A percentile compares a stretch with the other conserved stretches of the same genome.
Evolutionary conservation across 768 basidiomycete genomes (phyloP).

Genomic region (Favolaschia claudopus): DNA sequence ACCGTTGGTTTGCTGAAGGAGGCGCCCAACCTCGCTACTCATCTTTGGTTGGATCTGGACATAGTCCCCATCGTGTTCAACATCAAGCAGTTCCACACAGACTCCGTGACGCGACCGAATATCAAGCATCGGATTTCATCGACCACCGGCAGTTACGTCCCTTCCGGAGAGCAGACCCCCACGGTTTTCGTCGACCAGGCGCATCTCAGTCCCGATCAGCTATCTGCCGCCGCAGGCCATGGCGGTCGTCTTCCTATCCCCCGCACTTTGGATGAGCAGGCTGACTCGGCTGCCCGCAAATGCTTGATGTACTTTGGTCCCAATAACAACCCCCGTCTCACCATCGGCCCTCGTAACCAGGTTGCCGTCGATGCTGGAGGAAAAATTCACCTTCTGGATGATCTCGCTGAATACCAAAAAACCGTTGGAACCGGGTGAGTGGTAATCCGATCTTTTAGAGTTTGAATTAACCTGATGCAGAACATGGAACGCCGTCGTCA

Average conservation of each 20-base stretch:
- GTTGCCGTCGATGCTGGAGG: conserved; percentile 89
- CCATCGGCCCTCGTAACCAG: conserved; percentile 84
- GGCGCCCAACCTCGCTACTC: conserved; percentile 85
- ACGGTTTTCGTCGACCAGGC: conserved; percentile 69
- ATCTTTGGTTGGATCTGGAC: conserved; percentile 83
- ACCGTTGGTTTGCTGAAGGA: conserved; percentile 75
- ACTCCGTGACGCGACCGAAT: conserved; percentile 79
- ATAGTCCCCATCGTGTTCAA: conserved; percentile 88
- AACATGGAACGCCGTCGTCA: conserved; percentile 84
- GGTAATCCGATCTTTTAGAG: not conserved
- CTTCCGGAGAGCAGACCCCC: conserved; percentile 80
- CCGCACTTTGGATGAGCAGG: conserved; percentile 83
- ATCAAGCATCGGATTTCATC: conserved; percentile 85
- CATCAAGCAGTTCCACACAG: conserved; percentile 84
- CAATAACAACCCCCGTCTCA: conserved; percentile 82
- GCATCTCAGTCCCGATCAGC: conserved; percentile 50
- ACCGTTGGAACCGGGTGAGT: conserved; percentile 68
- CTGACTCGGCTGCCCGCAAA: conserved; percentile 87
- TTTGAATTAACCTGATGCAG: conserved; percentile 36
- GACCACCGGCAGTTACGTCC: conserved; percentile 78
- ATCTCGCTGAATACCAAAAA: conserved; percentile 78
- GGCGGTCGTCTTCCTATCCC: conserved; percentile 71
- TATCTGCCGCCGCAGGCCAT: conserved; percentile 52
- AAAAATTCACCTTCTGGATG: conserved; percentile 86
- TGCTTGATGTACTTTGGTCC: conserved; percentile 86